These are phyloP conservation scores for Tetradesmus lagerheimii DNA, from an alignment of 139 green algal species.

Conservation along the genomic window DNA sequence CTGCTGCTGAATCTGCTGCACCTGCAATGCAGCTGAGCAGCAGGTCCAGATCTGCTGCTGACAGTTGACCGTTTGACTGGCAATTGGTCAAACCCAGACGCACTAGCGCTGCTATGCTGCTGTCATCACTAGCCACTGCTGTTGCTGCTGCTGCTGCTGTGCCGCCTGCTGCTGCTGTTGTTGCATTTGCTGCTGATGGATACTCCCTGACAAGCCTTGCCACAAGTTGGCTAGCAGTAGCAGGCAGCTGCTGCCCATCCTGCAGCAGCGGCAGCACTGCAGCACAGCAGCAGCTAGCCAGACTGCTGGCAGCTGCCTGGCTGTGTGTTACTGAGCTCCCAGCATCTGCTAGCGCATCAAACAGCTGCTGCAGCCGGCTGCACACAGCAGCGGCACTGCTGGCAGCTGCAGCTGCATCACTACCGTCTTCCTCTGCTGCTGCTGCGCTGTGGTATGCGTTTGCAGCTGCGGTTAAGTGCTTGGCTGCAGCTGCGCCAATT, in stretches of 20 bases:
- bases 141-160: conserved; percentile 31
- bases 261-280: conserved; percentile 42
- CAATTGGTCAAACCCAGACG: background rate
- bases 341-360: conserved; percentile 7
- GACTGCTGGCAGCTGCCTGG: conserved; percentile 1
- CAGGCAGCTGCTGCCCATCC: background rate
- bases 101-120: conserved; percentile 38
- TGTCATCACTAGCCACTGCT: conserved; percentile 10
- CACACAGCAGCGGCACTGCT: conserved; percentile 27
- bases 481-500: background rate
- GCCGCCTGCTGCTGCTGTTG: background rate
- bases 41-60: conserved; percentile 11
- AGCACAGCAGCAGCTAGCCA: conserved; percentile 22
- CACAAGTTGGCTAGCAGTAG: background rate
- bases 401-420: conserved; percentile 1
- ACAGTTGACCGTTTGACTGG: background rate
- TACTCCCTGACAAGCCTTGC: conserved; percentile 13
- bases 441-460: background rate
- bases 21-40: conserved; percentile 38
- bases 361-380: background rate
- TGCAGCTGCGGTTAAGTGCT: background rate
- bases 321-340: background rate
- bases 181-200: background rate
- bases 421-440: background rate
- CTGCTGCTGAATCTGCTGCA: background rate